Evolutionary conservation across 2,329 filamentous ascomycete species (phyloP).

Genomic region (Colletotrichum musicola): DNA sequence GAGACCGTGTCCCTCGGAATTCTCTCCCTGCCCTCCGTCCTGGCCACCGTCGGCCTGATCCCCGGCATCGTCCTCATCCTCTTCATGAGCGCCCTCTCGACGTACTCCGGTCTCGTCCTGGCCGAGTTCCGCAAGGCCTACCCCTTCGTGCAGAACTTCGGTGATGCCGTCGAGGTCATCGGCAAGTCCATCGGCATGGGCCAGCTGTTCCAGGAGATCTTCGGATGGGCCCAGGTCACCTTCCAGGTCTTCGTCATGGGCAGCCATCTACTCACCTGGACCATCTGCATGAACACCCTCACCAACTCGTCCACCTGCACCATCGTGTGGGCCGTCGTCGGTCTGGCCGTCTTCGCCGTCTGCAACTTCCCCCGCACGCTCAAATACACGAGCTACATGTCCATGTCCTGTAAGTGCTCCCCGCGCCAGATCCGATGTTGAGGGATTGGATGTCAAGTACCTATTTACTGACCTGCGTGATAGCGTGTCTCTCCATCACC

Average conservation of each 20-base stretch:
- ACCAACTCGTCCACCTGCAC: slow-evolving; percentile 72
- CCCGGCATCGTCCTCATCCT: slow-evolving; percentile 81
- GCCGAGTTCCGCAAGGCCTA: slow-evolving; percentile 80
- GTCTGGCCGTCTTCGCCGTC: slow-evolving; percentile 68
- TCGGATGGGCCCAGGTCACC: slow-evolving; percentile 69
- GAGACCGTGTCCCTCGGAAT: slow-evolving; percentile 62
- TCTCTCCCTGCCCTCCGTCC: slow-evolving; percentile 82
- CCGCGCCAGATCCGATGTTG: no score
- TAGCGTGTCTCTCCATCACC: slow-evolving; percentile 71
- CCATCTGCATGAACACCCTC: slow-evolving; percentile 74
- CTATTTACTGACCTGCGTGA: neutral
- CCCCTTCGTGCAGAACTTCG: slow-evolving; percentile 75
- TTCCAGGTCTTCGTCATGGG: slow-evolving; percentile 78
- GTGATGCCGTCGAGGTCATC: slow-evolving; percentile 73
- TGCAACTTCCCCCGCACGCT: slow-evolving; percentile 73
- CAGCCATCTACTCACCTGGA: slow-evolving; percentile 77
- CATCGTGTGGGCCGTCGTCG: slow-evolving; percentile 73
- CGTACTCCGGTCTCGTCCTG: slow-evolving; percentile 65
- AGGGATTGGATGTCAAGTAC: neutral
- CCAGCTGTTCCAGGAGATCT: slow-evolving; percentile 66
- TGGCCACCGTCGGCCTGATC: slow-evolving; percentile 77
- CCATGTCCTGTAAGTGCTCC: slow-evolving; percentile 61
- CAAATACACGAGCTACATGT: slow-evolving; percentile 72
- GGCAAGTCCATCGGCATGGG: slow-evolving; percentile 61
- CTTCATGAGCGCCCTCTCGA: slow-evolving; percentile 75